Conservation (phyloP, 331 rosid species). For the Acacia concinna region DNA sequence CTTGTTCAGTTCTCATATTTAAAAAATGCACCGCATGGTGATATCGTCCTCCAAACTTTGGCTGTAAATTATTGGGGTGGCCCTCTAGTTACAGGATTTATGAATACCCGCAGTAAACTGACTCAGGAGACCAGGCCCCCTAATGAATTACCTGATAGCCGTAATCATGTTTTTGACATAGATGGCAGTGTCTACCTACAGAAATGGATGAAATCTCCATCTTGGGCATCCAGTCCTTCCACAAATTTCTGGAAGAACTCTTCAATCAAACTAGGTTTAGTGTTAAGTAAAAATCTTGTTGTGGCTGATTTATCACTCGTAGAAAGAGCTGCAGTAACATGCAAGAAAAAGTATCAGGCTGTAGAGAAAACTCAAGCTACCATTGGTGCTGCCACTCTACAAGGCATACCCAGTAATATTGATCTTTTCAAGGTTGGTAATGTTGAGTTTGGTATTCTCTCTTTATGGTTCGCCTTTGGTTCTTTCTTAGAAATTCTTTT, state of each 20-base stretch:
- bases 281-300: constrained; percentile 80
- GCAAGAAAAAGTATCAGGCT: constrained; percentile 57
- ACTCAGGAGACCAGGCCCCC: constrained; percentile 44
- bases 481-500: constrained; percentile 21
- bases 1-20: constrained; percentile 82
- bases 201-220: constrained; percentile 87
- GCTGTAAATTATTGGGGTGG: constrained; percentile 95
- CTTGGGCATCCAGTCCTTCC: constrained; percentile 74
- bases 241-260: constrained; percentile 77
- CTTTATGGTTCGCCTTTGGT: constrained; percentile 4
- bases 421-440: constrained; percentile 88
- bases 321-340: constrained; percentile 71
- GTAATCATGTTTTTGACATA: constrained; percentile 68
- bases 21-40: constrained; percentile 71
- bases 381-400: constrained; percentile 86
- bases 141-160: constrained; percentile 49
- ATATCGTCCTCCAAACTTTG: constrained; percentile 75
- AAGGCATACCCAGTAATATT: constrained; percentile 95
- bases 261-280: constrained; percentile 62
- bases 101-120: constrained; percentile 40
- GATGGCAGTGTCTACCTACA: constrained; percentile 94
- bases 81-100: constrained; percentile 56
- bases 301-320: constrained; percentile 72
- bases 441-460: constrained; percentile 27
- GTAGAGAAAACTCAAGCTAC: constrained; percentile 94